Evolutionary conservation across 192 early-diverging fungal genomes (phyloP).

Genomic region (Lunasporangiospora selenospora): DNA sequence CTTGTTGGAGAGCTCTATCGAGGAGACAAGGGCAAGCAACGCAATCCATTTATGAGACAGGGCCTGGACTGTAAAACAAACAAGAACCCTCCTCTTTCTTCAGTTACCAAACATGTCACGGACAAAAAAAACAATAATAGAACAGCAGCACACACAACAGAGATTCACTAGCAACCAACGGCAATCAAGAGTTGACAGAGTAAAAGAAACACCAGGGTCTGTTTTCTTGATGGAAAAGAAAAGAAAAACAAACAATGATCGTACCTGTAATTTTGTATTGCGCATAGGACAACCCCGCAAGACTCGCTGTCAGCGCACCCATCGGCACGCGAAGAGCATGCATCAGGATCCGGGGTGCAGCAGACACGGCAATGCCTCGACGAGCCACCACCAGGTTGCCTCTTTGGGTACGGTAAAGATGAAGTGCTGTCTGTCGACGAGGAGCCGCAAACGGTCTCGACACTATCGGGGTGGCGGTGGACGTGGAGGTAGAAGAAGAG

Average conservation of each 20-base stretch:
- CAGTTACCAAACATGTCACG: background rate
- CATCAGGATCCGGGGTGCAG: conserved; percentile 53
- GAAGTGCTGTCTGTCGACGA: conserved; percentile 38
- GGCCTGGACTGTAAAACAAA: too few species aligned
- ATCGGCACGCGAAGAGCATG: conserved; percentile 63
- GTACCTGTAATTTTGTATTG: conserved; percentile 68
- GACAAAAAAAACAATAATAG: background rate
- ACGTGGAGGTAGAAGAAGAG: conserved; percentile 30
- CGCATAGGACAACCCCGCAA: conserved; percentile 65
- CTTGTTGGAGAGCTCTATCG: conserved; percentile 41
- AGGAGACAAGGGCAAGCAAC: too few species aligned
- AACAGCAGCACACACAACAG: background rate
- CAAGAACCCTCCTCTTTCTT: too few species aligned
- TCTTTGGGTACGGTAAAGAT: conserved; percentile 17
- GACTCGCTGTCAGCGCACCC: conserved; percentile 61
- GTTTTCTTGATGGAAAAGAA: background rate
- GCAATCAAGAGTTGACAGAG: background rate
- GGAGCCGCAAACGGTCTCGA: conserved; percentile 8
- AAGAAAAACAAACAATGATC: background rate
- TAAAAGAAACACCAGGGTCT: background rate
- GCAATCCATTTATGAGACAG: too few species aligned
- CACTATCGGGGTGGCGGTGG: background rate
- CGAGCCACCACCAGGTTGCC: conserved; percentile 11
- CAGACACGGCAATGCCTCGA: conserved; percentile 37
- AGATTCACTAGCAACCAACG: background rate